Evolutionary conservation across 2,329 filamentous ascomycete species (phyloP).

Genomic region (Sporothrix sp.): DNA sequence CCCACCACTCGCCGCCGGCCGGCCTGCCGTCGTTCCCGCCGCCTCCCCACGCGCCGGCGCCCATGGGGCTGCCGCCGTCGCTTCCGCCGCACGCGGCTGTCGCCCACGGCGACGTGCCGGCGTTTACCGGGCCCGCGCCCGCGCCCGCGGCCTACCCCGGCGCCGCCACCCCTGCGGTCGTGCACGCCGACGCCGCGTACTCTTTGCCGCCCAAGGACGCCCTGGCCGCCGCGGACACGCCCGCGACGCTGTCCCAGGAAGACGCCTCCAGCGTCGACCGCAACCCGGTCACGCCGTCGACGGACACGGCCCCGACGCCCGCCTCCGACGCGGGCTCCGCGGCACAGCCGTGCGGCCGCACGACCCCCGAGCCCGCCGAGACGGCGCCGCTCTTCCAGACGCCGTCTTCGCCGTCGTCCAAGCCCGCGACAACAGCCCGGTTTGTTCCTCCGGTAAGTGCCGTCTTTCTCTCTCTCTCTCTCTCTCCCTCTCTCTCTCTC

Average conservation of each 20-base stretch:
- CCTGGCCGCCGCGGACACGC: too few relatives aligned
- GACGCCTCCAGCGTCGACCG: neutral
- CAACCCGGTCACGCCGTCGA: neutral
- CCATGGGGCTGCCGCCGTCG: slow-evolving; percentile 3
- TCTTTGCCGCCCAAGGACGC: too few relatives aligned
- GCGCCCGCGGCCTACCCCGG: neutral
- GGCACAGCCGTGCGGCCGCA: neutral
- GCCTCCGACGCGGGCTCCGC: slow-evolving; percentile 7
- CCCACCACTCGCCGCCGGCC: slow-evolving; percentile 28
- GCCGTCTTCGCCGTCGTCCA: neutral
- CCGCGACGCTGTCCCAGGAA: neutral
- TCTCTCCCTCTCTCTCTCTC: too few relatives aligned
- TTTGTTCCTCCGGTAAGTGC: too few relatives aligned
- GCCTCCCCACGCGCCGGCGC: slow-evolving; percentile 8
- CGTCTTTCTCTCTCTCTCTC: too few relatives aligned
- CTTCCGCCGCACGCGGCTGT: slow-evolving; percentile 10
- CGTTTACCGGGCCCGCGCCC: neutral
- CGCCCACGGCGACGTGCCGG: too few relatives aligned
- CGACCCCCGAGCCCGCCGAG: neutral
- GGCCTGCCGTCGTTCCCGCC: slow-evolving; percentile 25
- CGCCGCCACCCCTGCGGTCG: slow-evolving; percentile 21
- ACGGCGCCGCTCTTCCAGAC: neutral
- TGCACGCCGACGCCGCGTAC: slow-evolving; percentile 41
- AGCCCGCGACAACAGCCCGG: too few relatives aligned
- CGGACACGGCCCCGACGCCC: neutral